Percentiles rank a stretch among this genome's conserved stretches.
Evolutionary conservation across 768 basidiomycete genomes (phyloP).

Genomic region (Chalciporus piperatus): DNA sequence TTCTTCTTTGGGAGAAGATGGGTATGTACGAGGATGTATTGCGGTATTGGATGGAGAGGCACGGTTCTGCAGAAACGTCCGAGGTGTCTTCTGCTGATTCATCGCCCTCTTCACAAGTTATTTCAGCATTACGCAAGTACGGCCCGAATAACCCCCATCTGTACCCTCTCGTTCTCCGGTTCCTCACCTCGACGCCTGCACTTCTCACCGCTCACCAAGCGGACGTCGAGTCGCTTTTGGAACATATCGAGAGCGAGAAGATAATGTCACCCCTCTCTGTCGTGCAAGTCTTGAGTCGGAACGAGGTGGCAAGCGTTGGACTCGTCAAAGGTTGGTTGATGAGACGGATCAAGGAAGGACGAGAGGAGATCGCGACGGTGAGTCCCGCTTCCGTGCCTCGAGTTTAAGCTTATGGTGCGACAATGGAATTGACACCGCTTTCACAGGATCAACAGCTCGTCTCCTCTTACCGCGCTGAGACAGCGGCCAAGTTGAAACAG

Average conservation of each 20-base stretch:
- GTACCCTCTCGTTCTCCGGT: conserved; percentile 85
- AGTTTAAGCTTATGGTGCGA: not conserved
- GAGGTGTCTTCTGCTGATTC: conserved; percentile 26
- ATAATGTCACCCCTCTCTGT: conserved; percentile 90
- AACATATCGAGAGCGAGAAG: conserved; percentile 73
- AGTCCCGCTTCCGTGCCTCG: conserved; percentile 25
- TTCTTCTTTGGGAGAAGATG: conserved; percentile 88
- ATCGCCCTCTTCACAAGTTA: conserved; percentile 46
- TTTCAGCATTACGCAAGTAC: conserved; percentile 72
- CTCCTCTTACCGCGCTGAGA: conserved; percentile 86
- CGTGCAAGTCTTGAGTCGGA: conserved; percentile 84
- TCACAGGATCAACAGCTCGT: conserved; percentile 81
- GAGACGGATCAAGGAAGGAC: conserved; percentile 67
- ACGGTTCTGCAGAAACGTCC: conserved; percentile 25
- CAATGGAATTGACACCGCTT: not conserved
- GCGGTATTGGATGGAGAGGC: conserved; percentile 86
- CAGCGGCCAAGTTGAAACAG: conserved; percentile 72
- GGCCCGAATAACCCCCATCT: conserved; percentile 70
- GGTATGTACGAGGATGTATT: conserved; percentile 97
- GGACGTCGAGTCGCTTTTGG: conserved; percentile 70
- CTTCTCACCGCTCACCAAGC: conserved; percentile 66
- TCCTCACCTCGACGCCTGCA: conserved; percentile 79
- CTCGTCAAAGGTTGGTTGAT: conserved; percentile 91
- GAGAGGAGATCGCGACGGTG: conserved; percentile 79
- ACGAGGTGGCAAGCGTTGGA: conserved; percentile 87